These are phyloP conservation scores for Colletotrichum musae DNA, from an alignment of 2,329 filamentous ascomycete genomes.

Conservation along the genomic window DNA sequence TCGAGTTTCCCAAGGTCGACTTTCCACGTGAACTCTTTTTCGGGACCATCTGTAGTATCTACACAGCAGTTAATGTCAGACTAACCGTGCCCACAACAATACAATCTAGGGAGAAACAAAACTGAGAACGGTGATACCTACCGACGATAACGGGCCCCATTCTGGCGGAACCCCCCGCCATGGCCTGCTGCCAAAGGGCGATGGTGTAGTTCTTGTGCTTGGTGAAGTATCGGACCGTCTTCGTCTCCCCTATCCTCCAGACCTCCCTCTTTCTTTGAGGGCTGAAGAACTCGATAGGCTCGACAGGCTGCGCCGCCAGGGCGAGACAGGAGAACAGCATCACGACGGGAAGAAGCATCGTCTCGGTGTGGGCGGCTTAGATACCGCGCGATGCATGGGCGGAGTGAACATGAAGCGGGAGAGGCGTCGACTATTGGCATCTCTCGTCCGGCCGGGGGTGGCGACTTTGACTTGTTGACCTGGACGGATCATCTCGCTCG, in stretches of 20 bases:
- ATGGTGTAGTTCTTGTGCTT: slow-evolving; percentile 44
- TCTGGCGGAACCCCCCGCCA: slow-evolving; percentile 20
- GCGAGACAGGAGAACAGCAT: slow-evolving; percentile 3
- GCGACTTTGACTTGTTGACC: neutral
- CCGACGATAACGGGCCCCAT: slow-evolving; percentile 39
- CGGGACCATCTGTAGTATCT: slow-evolving; percentile 37
- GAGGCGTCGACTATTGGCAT: neutral
- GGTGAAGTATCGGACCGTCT: slow-evolving; percentile 45
- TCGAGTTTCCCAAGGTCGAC: slow-evolving; percentile 41
- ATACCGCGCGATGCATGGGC: neutral
- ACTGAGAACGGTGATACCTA: slow-evolving; percentile 8
- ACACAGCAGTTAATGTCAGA: too few species aligned
- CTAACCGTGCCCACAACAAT: too few species aligned
- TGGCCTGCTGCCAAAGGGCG: slow-evolving; percentile 45
- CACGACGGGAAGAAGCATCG: slow-evolving; percentile 9
- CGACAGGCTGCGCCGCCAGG: neutral
- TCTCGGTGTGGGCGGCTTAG: neutral
- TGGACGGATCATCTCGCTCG: neutral
- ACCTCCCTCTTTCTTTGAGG: neutral
- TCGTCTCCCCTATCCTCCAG: slow-evolving; percentile 29
- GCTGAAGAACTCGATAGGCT: too few species aligned
- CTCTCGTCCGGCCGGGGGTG: neutral
- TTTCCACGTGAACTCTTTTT: slow-evolving; percentile 39
- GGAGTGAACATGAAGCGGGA: neutral
- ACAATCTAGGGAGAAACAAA: neutral